Conservation (phyloP, 768 basidiomycete species). For the Cystobasidium onofrii region DNA sequence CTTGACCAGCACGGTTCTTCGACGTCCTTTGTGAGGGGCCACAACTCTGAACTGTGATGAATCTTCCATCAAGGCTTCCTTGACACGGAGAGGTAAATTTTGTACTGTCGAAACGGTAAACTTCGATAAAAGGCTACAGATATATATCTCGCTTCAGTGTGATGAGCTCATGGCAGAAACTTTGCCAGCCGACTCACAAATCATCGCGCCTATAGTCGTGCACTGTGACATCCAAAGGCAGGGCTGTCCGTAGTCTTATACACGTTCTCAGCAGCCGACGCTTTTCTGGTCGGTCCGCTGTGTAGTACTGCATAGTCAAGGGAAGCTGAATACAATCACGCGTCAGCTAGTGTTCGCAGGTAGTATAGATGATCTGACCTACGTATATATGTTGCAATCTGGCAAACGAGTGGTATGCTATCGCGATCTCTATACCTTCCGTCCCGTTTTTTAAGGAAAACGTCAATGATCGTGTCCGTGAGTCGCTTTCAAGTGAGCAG, state of each 20-base stretch:
- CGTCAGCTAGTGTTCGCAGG: background rate
- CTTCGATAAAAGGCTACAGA: conserved; percentile 14
- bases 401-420: background rate
- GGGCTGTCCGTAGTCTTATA: conserved; percentile 57
- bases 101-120: conserved; percentile 11
- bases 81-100: conserved; percentile 4
- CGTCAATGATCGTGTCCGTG: background rate
- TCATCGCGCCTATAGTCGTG: conserved; percentile 89
- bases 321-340: conserved; percentile 51
- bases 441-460: background rate
- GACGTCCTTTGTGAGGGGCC: background rate
- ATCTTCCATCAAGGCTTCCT: background rate
- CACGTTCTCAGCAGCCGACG: conserved; percentile 55
- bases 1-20: background rate
- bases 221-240: conserved; percentile 86
- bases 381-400: background rate
- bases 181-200: conserved; percentile 51
- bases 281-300: conserved; percentile 52
- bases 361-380: background rate
- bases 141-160: too few species aligned
- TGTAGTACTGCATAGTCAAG: conserved; percentile 61
- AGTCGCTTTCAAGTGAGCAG: background rate
- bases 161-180: background rate
- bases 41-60: background rate
- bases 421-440: background rate